Conservation (phyloP, 2,329 filamentous ascomycete genomes). For the Arachnomyces sp. region DNA sequence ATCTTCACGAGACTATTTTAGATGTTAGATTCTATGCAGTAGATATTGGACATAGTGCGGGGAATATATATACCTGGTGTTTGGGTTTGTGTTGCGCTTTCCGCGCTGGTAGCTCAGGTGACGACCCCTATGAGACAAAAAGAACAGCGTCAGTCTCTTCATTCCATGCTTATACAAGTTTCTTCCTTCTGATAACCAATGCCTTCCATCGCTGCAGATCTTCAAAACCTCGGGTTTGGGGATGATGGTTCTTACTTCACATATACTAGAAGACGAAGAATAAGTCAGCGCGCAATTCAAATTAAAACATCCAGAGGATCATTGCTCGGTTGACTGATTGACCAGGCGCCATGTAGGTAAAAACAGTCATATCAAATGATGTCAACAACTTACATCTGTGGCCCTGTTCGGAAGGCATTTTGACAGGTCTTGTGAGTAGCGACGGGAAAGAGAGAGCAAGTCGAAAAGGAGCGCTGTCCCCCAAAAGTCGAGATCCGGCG, state of each 20-base stretch:
- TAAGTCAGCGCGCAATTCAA: slow-evolving; percentile 23
- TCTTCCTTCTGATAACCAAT: neutral
- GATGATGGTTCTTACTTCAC: slow-evolving; percentile 65
- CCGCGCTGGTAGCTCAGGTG: slow-evolving; percentile 97
- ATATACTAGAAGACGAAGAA: slow-evolving; percentile 56
- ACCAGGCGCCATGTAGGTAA: slow-evolving; percentile 7
- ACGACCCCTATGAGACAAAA: slow-evolving; percentile 73
- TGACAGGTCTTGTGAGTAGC: slow-evolving; percentile 48
- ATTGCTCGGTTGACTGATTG: slow-evolving; percentile 2
- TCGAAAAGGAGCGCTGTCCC: slow-evolving; percentile 35
- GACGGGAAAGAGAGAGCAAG: slow-evolving; percentile 31
- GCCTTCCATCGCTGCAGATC: neutral
- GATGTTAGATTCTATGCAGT: neutral
- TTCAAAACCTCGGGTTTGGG: slow-evolving; percentile 1
- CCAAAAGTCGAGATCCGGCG: slow-evolving; percentile 23
- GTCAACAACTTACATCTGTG: slow-evolving; percentile 65
- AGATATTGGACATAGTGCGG: neutral
- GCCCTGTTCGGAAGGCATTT: slow-evolving; percentile 81
- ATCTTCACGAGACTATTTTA: slow-evolving; percentile 79
- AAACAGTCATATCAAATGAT: neutral
- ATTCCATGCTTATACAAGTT: slow-evolving; percentile 5
- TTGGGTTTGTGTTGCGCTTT: slow-evolving; percentile 84
- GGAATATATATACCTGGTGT: slow-evolving; percentile 51
- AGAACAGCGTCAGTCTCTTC: slow-evolving; percentile 17
- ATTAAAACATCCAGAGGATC: slow-evolving; percentile 8